Conservation (phyloP, 2,329 filamentous ascomycete genomes). For the Verticillium tricorpus region DNA sequence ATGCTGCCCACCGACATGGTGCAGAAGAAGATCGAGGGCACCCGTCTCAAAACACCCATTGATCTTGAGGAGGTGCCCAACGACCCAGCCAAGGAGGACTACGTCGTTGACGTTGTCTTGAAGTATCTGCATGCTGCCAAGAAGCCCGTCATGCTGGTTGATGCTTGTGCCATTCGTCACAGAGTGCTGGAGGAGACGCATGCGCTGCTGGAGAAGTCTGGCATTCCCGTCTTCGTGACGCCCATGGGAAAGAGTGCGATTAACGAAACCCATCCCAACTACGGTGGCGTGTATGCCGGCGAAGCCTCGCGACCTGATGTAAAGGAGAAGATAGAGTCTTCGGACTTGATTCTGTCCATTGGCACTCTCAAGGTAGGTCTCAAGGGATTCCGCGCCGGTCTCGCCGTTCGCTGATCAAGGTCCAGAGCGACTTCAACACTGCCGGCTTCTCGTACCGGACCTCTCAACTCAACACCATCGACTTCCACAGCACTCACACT, state of each 20-base stretch:
- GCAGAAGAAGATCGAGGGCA: slow-evolving; percentile 69
- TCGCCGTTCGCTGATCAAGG: neutral
- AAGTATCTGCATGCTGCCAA: slow-evolving; percentile 69
- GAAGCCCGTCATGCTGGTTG: slow-evolving; percentile 73
- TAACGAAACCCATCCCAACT: slow-evolving; percentile 70
- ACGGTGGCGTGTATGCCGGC: slow-evolving; percentile 83
- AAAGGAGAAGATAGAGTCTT: slow-evolving; percentile 58
- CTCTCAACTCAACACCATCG: slow-evolving; percentile 71
- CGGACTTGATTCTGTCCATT: slow-evolving; percentile 67
- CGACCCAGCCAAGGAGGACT: slow-evolving; percentile 67
- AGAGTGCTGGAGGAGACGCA: slow-evolving; percentile 69
- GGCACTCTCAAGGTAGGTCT: slow-evolving; percentile 51
- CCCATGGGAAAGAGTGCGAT: slow-evolving; percentile 87
- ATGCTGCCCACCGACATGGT: slow-evolving; percentile 80
- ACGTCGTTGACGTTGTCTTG: slow-evolving; percentile 76
- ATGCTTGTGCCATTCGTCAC: slow-evolving; percentile 78
- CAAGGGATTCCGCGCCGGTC: neutral
- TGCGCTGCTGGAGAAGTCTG: slow-evolving; percentile 66
- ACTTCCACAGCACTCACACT: slow-evolving; percentile 72
- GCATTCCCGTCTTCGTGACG: slow-evolving; percentile 78
- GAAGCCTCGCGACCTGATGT: slow-evolving; percentile 64
- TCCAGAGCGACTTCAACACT: slow-evolving; percentile 73
- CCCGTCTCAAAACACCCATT: slow-evolving; percentile 64
- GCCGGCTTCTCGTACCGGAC: slow-evolving; percentile 78
- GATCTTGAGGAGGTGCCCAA: slow-evolving; percentile 62